Evolutionary conservation across 1,284 basidiomycete genomes (phyloP).

Genomic region (Hortiboletus rubellus): DNA sequence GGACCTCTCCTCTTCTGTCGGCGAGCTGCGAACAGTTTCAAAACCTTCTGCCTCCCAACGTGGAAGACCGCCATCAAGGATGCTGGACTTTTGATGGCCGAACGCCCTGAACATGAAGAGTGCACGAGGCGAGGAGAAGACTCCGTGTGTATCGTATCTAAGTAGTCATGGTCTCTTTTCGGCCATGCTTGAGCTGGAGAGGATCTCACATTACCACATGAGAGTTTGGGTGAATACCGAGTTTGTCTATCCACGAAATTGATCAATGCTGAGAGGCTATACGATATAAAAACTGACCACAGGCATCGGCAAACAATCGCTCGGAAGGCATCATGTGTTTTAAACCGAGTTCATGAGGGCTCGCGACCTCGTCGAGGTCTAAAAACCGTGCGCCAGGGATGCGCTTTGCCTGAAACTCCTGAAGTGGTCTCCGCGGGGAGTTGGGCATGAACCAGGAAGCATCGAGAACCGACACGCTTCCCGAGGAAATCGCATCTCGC

Average conservation of each 20-base stretch:
- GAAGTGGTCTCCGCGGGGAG: constrained; percentile 59
- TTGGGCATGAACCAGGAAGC: constrained; percentile 90
- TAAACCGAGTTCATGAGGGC: constrained; percentile 68
- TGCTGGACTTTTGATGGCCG: constrained; percentile 80
- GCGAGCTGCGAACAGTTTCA: constrained; percentile 55
- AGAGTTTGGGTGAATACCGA: constrained; percentile 74
- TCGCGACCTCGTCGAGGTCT: constrained; percentile 81
- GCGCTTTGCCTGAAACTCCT: constrained; percentile 68
- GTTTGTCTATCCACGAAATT: constrained; percentile 47
- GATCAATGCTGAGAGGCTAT: constrained; percentile 9
- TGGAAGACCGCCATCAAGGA: constrained; percentile 88
- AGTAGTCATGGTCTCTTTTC: constrained; percentile 11
- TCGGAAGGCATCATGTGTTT: constrained; percentile 92
- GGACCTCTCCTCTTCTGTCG: constrained; percentile 29
- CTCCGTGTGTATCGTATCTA: constrained; percentile 84
- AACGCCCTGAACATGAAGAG: constrained; percentile 92
- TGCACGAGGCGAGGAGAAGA: constrained; percentile 89
- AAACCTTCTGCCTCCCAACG: constrained; percentile 77
- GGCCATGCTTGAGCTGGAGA: constrained; percentile 4
- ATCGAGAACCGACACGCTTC: constrained; percentile 60
- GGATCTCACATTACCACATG: constrained; percentile 77
- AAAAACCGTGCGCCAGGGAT: constrained; percentile 79
- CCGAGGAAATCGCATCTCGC: constrained; percentile 36
- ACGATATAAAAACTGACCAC: constrained; percentile 53
- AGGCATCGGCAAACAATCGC: constrained; percentile 75